These are phyloP conservation scores for Phytophthora pseudosyringae DNA, from an alignment of 352 stramenopile species.

Conservation along the genomic window DNA sequence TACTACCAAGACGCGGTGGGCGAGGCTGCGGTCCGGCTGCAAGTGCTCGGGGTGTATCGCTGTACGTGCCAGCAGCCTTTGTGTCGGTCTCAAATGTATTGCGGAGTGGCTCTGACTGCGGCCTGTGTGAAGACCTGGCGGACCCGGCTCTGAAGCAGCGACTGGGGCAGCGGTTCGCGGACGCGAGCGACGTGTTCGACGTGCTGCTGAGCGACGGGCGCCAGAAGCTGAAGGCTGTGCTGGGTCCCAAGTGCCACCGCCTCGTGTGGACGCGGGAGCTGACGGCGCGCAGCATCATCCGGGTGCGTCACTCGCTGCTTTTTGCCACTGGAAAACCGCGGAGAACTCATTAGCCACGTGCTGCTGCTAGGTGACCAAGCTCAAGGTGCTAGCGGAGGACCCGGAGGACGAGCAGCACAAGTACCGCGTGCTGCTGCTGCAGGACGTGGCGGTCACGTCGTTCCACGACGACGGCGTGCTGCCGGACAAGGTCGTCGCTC, in stretches of 20 bases:
- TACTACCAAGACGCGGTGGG: conserved; percentile 14
- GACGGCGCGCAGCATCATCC: conserved; percentile 39
- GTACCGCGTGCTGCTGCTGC: conserved; percentile 28
- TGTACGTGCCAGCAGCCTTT: conserved; percentile 38
- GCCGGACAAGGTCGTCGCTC: conserved; percentile 26
- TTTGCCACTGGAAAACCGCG: background rate
- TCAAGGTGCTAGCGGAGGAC: conserved; percentile 36
- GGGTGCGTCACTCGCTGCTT: conserved; percentile 20
- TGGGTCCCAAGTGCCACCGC: conserved; percentile 43
- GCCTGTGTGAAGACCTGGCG: conserved; percentile 44
- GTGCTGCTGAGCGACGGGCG: conserved; percentile 66
- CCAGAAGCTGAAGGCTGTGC: conserved; percentile 59
- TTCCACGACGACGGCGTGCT: conserved; percentile 2
- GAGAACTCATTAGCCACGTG: background rate
- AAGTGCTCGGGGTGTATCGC: conserved; percentile 63
- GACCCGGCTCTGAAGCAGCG: conserved; percentile 51
- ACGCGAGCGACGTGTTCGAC: conserved; percentile 60
- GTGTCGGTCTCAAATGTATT: background rate
- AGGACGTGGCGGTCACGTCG: conserved; percentile 17
- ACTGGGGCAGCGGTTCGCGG: conserved; percentile 28
- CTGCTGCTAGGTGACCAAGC: conserved; percentile 34
- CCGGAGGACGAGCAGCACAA: conserved; percentile 4
- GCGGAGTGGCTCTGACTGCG: background rate
- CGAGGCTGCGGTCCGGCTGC: conserved; percentile 32
- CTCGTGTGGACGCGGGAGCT: conserved; percentile 52